Evolutionary conservation across 164 flowering plant species (phyloP), one percentile per base, ranked within the genome.

Genomic region (Vitis rotundifolia): DNA sequence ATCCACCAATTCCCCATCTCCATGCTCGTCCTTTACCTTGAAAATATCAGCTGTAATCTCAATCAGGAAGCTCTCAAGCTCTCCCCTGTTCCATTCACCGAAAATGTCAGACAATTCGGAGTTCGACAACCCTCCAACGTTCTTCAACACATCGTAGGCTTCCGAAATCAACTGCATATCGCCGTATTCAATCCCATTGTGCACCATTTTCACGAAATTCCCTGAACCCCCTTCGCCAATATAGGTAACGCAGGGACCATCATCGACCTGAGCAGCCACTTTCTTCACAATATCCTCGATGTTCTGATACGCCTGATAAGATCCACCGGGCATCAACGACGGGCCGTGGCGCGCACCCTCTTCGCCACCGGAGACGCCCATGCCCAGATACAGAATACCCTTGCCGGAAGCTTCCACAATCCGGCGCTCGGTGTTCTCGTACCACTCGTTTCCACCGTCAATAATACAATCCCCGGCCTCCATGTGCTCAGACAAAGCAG

Each of bases 341-440:
- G 87, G 87, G 7, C 87, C 87, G 31, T 76, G 5, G 8, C 87
- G 79, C 0, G 87, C 87, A 11, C 87, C 87, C 16, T 84, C 87
- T 53, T 84, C 87, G n/a, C 87, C 87, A 10, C 87, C 87, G 15
- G 85, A 82, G 29, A 84, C 87, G 0, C 87, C 87, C 87, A 84
- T 84, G 1, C 87, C 87, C 13, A 84, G 71, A 58, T 82, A 84
- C 49, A 84, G 83, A 3, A 84, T 14, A 0, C 85, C 85, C 28
- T 55, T 57, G 2, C 28, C 18, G 7, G 64, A 8, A 14, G 49
- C 83, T 31, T 82, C 77, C 1, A 18, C 9, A 19, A 82, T 76
- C 8, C 87, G 70, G 2, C 87, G 79, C 72, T 84, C 87, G 16
- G 87, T 84, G 67, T 84, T 82, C 72, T 75, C 66, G 54, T 84